Evolutionary conservation across 306 rosid species (phyloP).

Genomic region (Biancaea sappan): DNA sequence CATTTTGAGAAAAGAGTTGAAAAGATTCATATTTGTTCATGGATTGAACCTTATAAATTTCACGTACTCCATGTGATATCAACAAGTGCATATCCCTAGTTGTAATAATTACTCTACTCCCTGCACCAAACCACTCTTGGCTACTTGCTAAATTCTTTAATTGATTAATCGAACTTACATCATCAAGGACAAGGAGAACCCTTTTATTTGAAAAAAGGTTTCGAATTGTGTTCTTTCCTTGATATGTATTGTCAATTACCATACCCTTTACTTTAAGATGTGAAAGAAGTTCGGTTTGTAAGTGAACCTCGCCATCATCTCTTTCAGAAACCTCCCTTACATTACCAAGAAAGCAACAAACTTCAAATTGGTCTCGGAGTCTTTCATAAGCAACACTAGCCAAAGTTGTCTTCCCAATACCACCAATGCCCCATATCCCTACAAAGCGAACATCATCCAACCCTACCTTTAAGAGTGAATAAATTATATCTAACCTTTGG

Average conservation of each 20-base stretch:
- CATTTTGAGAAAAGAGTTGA: neutral
- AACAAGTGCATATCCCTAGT: neutral
- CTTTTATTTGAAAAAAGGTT: too few relatives aligned
- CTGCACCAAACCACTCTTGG: neutral
- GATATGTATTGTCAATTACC: too few relatives aligned
- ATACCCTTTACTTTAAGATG: too few relatives aligned
- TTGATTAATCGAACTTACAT: too few relatives aligned
- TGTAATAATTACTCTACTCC: neutral
- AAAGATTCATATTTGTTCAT: neutral
- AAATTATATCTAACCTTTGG: neutral
- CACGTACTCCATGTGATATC: neutral
- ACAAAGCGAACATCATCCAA: neutral
- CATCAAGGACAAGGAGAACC: too few relatives aligned
- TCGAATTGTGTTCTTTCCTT: too few relatives aligned
- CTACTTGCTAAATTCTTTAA: too few relatives aligned
- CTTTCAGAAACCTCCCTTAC: too few relatives aligned
- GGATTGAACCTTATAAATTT: neutral
- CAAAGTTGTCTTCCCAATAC: neutral
- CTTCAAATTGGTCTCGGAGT: neutral
- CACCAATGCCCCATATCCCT: neutral
- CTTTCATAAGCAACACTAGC: neutral
- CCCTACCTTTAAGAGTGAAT: neutral
- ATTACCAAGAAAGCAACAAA: neutral
- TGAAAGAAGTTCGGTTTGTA: too few relatives aligned
- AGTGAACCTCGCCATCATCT: too few relatives aligned